Evolutionary conservation across 225 moss, liverwort and hornwort species (phyloP), one percentile per base, ranked within the genome.

Genomic region (Rhytidiadelphus loreus): DNA sequence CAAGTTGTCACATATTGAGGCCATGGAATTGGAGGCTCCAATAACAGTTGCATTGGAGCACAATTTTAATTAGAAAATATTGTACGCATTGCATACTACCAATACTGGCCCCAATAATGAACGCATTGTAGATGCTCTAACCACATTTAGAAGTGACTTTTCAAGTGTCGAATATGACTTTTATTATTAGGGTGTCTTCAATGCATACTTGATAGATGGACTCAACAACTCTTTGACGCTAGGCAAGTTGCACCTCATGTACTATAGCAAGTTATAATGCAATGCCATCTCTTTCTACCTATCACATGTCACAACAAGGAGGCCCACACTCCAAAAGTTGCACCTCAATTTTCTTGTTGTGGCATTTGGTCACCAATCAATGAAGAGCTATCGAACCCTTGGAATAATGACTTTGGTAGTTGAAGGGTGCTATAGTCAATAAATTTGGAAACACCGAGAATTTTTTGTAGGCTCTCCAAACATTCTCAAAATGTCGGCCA

Each of bases 251-350:
- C 2, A 24, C 9, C 2, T 77, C 15, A 25, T 37, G 2, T 53
- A 15, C 4, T 24, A 1, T 55, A 37, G 23, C 0, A 0, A 15
- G 5, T 0, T 37, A n/a, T n/a, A n/a, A n/a, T n/a, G 3, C 39
- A 57, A 55, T 39, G 58, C 0, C 1, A 2, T 0, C 3, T 41
- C 8, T 3, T 26, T 79, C 37, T 37, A 77, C 2, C 6, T 9
- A 76, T 53, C 0, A 0, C 0, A 0, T 35, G 2, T 35, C 11
- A 76, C 35, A 53, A 22, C 5, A 14, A 37, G 0, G 12, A 57
- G 3, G 39, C 8, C 39, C 2, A 8, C 28, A 19, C 8, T 13
- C 5, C 2, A 39, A 57, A 58, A 39, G 37, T 77, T 55, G 24
- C 9, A 37, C 37, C 0, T 55, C 16, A 16, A 6, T 77, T 15